Percentiles rank a stretch among this genome's conserved stretches.
phyloP scores from a whole-genome alignment of 345 rosid species.

The Dipteronia dyeriana region DNA sequence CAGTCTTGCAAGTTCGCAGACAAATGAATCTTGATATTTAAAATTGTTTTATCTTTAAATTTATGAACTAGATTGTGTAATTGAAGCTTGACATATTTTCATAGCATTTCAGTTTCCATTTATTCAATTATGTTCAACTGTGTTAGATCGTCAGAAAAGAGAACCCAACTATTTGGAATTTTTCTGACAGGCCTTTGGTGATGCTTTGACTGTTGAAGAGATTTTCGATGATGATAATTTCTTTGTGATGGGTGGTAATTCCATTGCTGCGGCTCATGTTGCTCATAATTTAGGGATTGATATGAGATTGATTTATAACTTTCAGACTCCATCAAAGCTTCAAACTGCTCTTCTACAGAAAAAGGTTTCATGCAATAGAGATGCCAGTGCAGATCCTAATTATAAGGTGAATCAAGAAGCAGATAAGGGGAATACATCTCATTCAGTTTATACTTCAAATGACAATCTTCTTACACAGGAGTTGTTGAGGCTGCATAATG shows the following conservation, averaged over 20 bases:
- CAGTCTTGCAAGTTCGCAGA: neutral
- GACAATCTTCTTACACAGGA: constrained; percentile 27
- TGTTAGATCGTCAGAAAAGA: neutral
- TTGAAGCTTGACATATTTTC: constrained; percentile 1
- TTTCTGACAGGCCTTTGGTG: constrained; percentile 69
- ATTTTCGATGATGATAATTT: constrained; percentile 75
- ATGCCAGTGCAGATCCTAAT: constrained; percentile 27
- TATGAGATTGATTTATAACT: constrained; percentile 74
- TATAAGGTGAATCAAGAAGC: constrained; percentile 35
- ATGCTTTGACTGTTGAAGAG: constrained; percentile 66
- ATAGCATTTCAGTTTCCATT: neutral
- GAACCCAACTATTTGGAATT: constrained; percentile 6
- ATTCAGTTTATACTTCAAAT: constrained; percentile 29
- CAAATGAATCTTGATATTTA: neutral
- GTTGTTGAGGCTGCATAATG: constrained; percentile 24
- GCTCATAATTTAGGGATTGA: constrained; percentile 76
- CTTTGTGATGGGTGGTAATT: constrained; percentile 87
- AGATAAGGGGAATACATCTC: constrained; percentile 26
- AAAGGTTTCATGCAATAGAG: constrained; percentile 28
- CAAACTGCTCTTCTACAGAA: constrained; percentile 46
- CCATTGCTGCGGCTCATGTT: constrained; percentile 84
- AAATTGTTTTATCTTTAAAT: neutral
- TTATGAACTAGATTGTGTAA: neutral
- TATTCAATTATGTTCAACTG: neutral
- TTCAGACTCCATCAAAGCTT: constrained; percentile 74